Conservation (phyloP, 345 rosid genomes). For the Hevea brasiliensis region DNA sequence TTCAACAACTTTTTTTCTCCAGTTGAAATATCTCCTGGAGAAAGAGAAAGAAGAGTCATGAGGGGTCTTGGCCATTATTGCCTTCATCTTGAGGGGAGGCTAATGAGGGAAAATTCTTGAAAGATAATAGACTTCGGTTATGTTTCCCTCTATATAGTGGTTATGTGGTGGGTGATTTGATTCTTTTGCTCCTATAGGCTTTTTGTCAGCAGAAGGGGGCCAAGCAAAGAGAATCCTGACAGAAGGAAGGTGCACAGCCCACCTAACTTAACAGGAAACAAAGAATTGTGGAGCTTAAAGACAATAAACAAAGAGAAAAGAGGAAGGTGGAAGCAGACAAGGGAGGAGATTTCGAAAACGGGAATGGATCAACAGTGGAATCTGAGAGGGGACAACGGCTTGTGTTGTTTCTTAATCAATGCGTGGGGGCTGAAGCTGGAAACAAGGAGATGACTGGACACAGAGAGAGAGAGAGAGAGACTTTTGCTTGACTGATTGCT, state of each 20-base stretch:
- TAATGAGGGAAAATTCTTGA: background rate
- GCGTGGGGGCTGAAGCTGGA: constrained; percentile 26
- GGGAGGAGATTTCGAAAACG: background rate
- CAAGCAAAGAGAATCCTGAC: constrained; percentile 35
- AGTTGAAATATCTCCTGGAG: constrained; percentile 83
- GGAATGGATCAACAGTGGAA: constrained; percentile 15
- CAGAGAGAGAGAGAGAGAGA: constrained; percentile 6
- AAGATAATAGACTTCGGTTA: background rate
- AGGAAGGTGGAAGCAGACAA: constrained; percentile 14
- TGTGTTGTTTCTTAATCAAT: constrained; percentile 33
- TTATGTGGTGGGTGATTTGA: constrained; percentile 20
- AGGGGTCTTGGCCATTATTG: constrained; percentile 65
- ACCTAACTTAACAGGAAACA: constrained; percentile 51
- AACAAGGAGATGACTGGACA: constrained; percentile 1
- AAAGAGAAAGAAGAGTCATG: constrained; percentile 83
- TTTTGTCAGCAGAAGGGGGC: constrained; percentile 25
- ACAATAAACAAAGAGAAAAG: constrained; percentile 18
- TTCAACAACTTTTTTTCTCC: constrained; percentile 66
- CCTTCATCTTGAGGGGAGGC: constrained; percentile 45
- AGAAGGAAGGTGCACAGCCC: constrained; percentile 72
- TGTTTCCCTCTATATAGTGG: constrained; percentile 3
- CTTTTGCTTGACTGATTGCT: constrained; percentile 15
- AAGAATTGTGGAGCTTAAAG: constrained; percentile 17
- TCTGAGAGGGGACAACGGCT: constrained; percentile 26
- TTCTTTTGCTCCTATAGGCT: constrained; percentile 26